Evolutionary conservation across 805 yeast species (phyloP), one percentile per base, ranked within the genome.

Genomic region (Clavispora vitiphila): DNA sequence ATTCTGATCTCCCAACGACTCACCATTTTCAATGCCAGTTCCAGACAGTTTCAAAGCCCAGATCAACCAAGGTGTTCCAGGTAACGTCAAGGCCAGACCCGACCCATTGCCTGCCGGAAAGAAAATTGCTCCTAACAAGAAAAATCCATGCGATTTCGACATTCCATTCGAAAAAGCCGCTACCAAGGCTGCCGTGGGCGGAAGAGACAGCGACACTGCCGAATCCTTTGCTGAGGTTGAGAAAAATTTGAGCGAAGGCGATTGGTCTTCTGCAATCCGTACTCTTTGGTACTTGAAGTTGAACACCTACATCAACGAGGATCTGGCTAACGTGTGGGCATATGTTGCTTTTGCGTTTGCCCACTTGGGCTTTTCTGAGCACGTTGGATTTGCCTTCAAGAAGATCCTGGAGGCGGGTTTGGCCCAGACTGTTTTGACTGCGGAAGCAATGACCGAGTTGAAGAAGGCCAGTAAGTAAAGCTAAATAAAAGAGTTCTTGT

Each of bases 21-120:
- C 32, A n/a, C 5, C 30, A 26, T 26, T 9, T 20, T 12, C 32
- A 15, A 29, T 29, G 32, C 32, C 32, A 22, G 42, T 39, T 34
- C 42, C 42, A 16, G 37, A 25, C 20, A 27, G 20, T 23, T 39
- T 39, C 38, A 39, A 39, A 22, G 42, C 42, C 12, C 42, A 39
- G 23, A 39, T 39, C 42, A 39, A 39, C 34, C 42, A 39, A 37
- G 42, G 42, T 34, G 42, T 39, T 15, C 42, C 42, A 6, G 42
- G 42, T 15, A 24, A 19, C 21, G 38, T 34, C 34, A 39, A 39
- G 32, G 42, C 42, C 34, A 39, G 42, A 39, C 42, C 42, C 8
- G 42, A 39, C 38, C 42, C 42, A 3, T 30, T 39, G 27, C 38
- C 38, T 10, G 38, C 37, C 3, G 42, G 42, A 19, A 39, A 39